These are phyloP conservation scores for Wickerhamomyces sydowiorum DNA, from an alignment of 805 yeast genomes.

Conservation along the genomic window DNA sequence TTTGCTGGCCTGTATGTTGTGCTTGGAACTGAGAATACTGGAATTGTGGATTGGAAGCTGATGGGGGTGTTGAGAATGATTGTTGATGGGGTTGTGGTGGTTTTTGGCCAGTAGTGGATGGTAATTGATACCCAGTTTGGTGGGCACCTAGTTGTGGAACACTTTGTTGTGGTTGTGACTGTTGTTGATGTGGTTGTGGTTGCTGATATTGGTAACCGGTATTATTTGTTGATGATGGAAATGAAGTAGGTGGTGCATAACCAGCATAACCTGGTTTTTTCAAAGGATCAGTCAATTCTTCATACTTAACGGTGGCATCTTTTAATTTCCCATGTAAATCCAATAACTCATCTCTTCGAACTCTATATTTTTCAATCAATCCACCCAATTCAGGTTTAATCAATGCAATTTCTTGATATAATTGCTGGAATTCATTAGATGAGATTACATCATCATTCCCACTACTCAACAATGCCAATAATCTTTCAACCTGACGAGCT, in stretches of 20 bases:
- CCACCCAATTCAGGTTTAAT: slow-evolving; percentile 70
- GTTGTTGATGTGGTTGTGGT: slow-evolving; percentile 25
- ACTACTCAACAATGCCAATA: slow-evolving; percentile 46
- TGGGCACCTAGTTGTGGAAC: too few species aligned
- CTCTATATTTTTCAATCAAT: slow-evolving; percentile 71
- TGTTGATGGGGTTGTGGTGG: slow-evolving; percentile 13
- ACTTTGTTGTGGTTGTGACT: slow-evolving; percentile 30
- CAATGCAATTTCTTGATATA: slow-evolving; percentile 69
- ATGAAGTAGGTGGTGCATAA: not conserved
- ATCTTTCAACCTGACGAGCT: slow-evolving; percentile 58
- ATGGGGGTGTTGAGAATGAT: not conserved
- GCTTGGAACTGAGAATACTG: not conserved
- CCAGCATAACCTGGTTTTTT: slow-evolving; percentile 15
- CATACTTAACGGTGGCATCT: slow-evolving; percentile 64
- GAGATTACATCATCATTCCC: slow-evolving; percentile 28
- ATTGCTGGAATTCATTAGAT: slow-evolving; percentile 57
- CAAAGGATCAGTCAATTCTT: slow-evolving; percentile 53
- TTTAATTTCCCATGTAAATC: slow-evolving; percentile 66
- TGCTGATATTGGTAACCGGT: slow-evolving; percentile 13
- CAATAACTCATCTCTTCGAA: slow-evolving; percentile 71
- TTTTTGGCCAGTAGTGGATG: slow-evolving; percentile 24
- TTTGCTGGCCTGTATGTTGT: not conserved
- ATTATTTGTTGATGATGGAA: not conserved
- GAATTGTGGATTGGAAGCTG: not conserved
- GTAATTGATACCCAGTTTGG: too few species aligned